These are phyloP conservation scores for Naegleria lovaniensis DNA, from an alignment of 208 protist species.

Conservation along the genomic window DNA sequence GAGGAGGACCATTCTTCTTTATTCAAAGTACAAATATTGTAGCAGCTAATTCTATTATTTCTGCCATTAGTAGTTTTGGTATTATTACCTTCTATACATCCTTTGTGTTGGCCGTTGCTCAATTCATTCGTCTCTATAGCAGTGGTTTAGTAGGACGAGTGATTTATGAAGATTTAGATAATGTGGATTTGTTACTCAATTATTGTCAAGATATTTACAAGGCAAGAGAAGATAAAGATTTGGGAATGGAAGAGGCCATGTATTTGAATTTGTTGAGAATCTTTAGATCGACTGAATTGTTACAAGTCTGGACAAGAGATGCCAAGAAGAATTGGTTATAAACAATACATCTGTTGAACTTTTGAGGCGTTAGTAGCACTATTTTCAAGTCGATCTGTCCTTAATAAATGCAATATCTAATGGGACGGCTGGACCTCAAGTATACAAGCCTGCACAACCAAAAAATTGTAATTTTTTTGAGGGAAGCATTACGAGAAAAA, in stretches of 20 bases:
- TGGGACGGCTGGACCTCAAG: no score
- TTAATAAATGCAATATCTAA: no score
- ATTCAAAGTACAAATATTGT: neutral
- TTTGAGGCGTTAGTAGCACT: no score
- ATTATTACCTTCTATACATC: constrained; percentile 24
- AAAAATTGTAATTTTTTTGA: no score
- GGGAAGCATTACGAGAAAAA: no score
- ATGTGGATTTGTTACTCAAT: neutral
- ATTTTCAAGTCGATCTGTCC: no score
- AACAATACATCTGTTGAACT: no score
- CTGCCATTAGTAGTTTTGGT: neutral
- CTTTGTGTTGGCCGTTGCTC: neutral
- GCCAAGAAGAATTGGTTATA: neutral
- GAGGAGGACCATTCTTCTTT: neutral
- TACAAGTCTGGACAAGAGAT: constrained; percentile 5
- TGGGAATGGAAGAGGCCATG: constrained; percentile 15
- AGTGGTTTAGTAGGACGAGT: neutral
- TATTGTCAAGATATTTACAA: constrained; percentile 9
- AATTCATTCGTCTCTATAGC: neutral
- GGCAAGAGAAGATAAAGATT: neutral
- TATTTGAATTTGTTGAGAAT: neutral
- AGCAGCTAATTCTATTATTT: neutral
- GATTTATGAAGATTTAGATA: constrained; percentile 17
- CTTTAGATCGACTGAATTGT: neutral
- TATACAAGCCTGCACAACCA: no score